Conservation (phyloP, 2,329 filamentous ascomycete species). For the Penicillium sp. region DNA sequence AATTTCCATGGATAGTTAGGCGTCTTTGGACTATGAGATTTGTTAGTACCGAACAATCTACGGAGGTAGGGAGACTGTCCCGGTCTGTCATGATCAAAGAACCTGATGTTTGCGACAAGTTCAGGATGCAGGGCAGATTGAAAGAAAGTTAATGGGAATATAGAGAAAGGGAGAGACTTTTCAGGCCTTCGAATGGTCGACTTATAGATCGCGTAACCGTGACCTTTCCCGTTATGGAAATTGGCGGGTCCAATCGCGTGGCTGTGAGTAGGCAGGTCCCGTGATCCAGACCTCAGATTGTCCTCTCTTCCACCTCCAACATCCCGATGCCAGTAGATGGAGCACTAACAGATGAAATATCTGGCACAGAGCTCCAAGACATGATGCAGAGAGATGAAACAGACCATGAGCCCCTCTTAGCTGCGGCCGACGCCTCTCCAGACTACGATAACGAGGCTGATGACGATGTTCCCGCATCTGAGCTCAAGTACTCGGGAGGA, state of each 20-base stretch:
- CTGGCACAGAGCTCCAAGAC: constrained; percentile 11
- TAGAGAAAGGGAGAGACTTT: no score
- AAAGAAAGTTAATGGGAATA: neutral
- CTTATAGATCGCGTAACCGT: no score
- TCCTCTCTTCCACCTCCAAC: neutral
- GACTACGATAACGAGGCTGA: constrained; percentile 12
- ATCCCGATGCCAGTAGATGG: constrained; percentile 1
- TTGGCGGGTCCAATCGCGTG: neutral
- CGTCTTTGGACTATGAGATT: neutral
- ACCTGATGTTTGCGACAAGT: neutral
- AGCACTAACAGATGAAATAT: constrained; percentile 9
- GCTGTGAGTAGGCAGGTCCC: constrained; percentile 17
- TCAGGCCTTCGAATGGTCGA: no score
- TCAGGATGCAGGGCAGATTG: neutral
- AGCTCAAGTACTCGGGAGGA: constrained; percentile 30
- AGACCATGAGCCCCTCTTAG: constrained; percentile 36
- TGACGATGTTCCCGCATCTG: constrained; percentile 13
- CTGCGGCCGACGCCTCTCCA: constrained; percentile 15
- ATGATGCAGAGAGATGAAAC: constrained; percentile 31
- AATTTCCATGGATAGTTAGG: neutral
- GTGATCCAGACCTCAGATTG: constrained; percentile 10
- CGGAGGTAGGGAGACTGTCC: neutral
- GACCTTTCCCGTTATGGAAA: no score
- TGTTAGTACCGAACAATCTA: neutral
- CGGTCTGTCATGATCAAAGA: neutral